Percentiles rank a stretch among this genome's conserved stretches.
Conservation (phyloP, 2,329 filamentous ascomycete genomes). For the Phyllosticta citriasiana region DNA sequence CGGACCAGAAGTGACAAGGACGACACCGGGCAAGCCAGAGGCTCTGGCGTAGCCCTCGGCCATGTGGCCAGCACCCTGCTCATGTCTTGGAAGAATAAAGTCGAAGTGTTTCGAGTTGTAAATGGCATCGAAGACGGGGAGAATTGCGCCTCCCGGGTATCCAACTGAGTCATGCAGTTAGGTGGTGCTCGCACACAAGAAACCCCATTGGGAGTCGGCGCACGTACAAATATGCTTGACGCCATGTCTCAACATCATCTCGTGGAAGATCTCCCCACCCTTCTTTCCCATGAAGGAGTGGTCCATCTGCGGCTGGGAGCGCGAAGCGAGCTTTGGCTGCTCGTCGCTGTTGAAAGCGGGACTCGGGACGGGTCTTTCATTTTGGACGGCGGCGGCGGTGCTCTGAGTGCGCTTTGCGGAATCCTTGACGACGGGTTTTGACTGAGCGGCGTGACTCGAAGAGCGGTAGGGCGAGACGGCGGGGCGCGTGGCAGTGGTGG, state of each 20-base stretch:
- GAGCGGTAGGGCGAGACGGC: constrained; percentile 36
- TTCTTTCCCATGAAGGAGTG: constrained; percentile 79
- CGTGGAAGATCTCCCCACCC: constrained; percentile 94
- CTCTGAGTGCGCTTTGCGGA: constrained; percentile 33
- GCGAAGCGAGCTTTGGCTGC: constrained; percentile 34
- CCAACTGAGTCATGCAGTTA: constrained; percentile 30
- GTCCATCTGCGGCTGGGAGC: constrained; percentile 41
- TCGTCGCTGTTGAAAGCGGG: constrained; percentile 43
- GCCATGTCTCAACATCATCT: constrained; percentile 91
- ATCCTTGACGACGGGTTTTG: constrained; percentile 23
- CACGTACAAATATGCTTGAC: constrained; percentile 91
- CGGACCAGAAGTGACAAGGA: constrained; percentile 91
- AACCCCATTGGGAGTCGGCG: constrained; percentile 2
- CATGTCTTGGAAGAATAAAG: constrained; percentile 89
- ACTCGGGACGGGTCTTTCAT: constrained; percentile 31
- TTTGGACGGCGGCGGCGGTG: constrained; percentile 31
- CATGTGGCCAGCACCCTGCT: constrained; percentile 98
- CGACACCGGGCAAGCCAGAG: constrained; percentile 87
- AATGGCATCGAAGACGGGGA: constrained; percentile 97
- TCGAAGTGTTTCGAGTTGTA: constrained; percentile 97
- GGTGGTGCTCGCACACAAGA: neutral
- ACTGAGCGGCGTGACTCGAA: constrained; percentile 22
- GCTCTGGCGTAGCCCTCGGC: constrained; percentile 93
- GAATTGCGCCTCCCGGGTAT: constrained; percentile 91
- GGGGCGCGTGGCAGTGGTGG: constrained; percentile 22